Base-by-base conservation (phyloP, 2,329 filamentous ascomycete genomes). In the Pleomassaria siparia region DNA sequence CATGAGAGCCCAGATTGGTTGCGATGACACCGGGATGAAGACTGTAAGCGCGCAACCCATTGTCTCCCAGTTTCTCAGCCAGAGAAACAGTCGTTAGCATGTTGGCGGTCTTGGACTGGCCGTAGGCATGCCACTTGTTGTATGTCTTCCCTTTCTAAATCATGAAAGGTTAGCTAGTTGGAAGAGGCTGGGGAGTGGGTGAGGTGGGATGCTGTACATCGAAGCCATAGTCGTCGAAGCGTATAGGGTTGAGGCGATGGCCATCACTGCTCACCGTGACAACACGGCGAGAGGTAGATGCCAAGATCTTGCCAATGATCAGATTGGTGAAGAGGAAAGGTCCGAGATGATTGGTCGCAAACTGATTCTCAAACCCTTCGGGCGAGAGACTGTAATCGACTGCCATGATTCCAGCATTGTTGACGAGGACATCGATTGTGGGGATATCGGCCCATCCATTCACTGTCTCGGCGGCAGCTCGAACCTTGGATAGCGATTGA, bases 301-400 rank as follows among this genome's bases (percentile, higher is more conserved):
- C 51, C 11, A 66, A 51, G 35, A 73, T 56, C 1, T 59, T 62
- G 1, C 68, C 70, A 2, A 74, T 57, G 1, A 79, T 57, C 1
- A 73, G 60, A 12, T 66, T 66, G 11, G 68, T 74, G 13, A 78
- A 59, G 0, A 77, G 50, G 10, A 72, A 73, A 47, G 74, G 74
- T 3, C 72, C 75, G 41, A 78, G 51, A 43, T 77, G 72, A 47
- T 78, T 78, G 1, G 70, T 74, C 21, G 70, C 75, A 49, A 76
- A 73, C 39, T 77, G 73, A 11, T 69, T 57, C 54, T 79, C 75
- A 53, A 74, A 72, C 22, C 73, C 74, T 32, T 77, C 72, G 20
- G 60, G 51, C 1, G 71, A 74, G 2, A 56, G 44, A 12, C 35
- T 39, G 20, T 36, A 59, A 1, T 52, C 65, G 25, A 71, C 60